These are phyloP conservation scores for Citrus maxima DNA, from an alignment of 345 rosid species.

Conservation along the genomic window DNA sequence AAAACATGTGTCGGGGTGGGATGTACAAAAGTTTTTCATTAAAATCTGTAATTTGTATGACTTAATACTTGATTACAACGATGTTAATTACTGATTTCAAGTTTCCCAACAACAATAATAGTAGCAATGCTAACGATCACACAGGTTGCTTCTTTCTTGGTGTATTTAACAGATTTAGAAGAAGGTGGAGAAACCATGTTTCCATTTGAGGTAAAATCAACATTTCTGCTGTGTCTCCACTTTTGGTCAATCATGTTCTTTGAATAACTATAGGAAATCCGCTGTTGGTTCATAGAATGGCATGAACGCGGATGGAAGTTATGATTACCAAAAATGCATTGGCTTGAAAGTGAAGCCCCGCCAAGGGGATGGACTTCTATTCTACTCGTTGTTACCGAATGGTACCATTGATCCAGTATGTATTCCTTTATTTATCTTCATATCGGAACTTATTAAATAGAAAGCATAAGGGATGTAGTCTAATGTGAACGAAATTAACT, in stretches of 20 bases:
- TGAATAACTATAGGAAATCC: background rate
- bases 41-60: background rate
- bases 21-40: background rate
- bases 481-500: no score
- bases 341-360: slow-evolving; percentile 65
- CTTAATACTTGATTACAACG: background rate
- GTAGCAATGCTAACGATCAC: background rate
- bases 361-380: slow-evolving; percentile 63
- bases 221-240: background rate
- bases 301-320: slow-evolving; percentile 31
- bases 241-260: background rate
- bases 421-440: background rate
- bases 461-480: background rate
- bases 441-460: background rate
- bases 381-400: slow-evolving; percentile 58
- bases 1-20: background rate
- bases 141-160: slow-evolving; percentile 60
- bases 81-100: background rate
- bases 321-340: slow-evolving; percentile 43
- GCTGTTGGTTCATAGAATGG: slow-evolving; percentile 39
- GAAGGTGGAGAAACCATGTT: slow-evolving; percentile 76
- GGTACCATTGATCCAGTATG: slow-evolving; percentile 49
- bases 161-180: slow-evolving; percentile 60
- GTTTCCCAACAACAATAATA: background rate
- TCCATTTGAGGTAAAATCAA: slow-evolving; percentile 55